These are phyloP conservation scores for Isatis tinctoria DNA, from an alignment of 345 rosid genomes.

Conservation along the genomic window DNA sequence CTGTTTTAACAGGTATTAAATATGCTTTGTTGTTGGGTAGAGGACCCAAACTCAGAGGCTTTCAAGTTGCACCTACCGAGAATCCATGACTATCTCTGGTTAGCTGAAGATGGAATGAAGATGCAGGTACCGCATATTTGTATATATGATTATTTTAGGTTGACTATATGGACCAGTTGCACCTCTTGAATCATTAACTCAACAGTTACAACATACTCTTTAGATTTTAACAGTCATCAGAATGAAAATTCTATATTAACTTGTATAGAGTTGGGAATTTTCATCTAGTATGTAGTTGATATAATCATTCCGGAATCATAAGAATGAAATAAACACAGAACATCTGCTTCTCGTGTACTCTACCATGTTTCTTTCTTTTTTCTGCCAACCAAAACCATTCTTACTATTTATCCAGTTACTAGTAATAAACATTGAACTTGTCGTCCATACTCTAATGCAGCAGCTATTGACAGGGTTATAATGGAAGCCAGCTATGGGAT, in stretches of 20 bases:
- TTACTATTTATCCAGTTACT: not conserved
- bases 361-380: not conserved
- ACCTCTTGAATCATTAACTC: conserved; percentile 9
- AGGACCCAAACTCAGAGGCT: conserved; percentile 95
- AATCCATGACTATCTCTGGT: conserved; percentile 80
- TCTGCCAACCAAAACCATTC: not conserved
- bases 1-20: conserved; percentile 61
- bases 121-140: conserved; percentile 62
- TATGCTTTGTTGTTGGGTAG: conserved; percentile 99
- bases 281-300: not conserved
- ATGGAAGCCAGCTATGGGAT: conserved; percentile 99
- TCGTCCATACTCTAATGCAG: conserved; percentile 26
- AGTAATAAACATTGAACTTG: conserved; percentile 11
- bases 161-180: not conserved
- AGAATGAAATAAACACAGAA: not conserved
- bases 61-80: conserved; percentile 89
- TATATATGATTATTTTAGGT: conserved; percentile 7
- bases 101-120: conserved; percentile 99
- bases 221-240: not conserved
- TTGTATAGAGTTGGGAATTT: not conserved
- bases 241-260: not conserved
- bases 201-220: not conserved
- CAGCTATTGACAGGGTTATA: conserved; percentile 71
- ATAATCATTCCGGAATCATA: not conserved
- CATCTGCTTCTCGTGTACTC: not conserved